Conservation (phyloP, 2,329 filamentous ascomycete species). For the Polytolypa hystricis region DNA sequence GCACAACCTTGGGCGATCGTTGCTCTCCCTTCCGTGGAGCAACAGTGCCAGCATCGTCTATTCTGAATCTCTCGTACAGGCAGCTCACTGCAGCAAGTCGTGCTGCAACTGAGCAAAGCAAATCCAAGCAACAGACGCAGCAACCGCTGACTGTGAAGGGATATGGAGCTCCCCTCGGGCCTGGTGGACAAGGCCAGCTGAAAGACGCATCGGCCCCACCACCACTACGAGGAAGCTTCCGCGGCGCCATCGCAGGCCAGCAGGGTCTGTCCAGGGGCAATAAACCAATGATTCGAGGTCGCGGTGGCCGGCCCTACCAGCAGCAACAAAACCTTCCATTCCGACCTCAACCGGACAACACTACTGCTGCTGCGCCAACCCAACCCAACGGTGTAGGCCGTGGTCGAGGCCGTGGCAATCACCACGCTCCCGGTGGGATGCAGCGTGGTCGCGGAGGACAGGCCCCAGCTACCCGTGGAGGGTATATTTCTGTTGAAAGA, state of each 20-base stretch:
- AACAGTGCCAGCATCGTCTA: constrained; percentile 76
- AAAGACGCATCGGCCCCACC: constrained; percentile 45
- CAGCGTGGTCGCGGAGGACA: not conserved
- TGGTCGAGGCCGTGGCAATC: constrained; percentile 7
- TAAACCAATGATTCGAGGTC: constrained; percentile 24
- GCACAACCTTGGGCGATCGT: constrained; percentile 78
- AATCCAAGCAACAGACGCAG: constrained; percentile 46
- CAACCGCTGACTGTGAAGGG: constrained; percentile 43
- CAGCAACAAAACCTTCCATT: constrained; percentile 15
- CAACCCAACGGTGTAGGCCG: not conserved
- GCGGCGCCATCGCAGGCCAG: constrained; percentile 43
- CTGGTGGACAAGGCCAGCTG: constrained; percentile 51
- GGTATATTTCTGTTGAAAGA: constrained; percentile 29
- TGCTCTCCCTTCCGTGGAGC: constrained; percentile 90
- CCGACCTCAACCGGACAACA: constrained; percentile 15
- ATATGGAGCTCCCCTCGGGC: constrained; percentile 46
- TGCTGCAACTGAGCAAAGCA: constrained; percentile 22
- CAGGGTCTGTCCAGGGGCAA: constrained; percentile 26
- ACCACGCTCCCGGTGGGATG: constrained; percentile 1
- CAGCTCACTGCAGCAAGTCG: constrained; percentile 58
- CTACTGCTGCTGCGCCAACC: not conserved
- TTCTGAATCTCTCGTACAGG: constrained; percentile 73
- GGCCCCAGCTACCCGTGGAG: constrained; percentile 13
- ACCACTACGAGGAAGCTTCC: constrained; percentile 48
- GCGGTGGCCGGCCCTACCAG: constrained; percentile 28